Evolutionary conservation across 257 asterid species (phyloP).

Genomic region (Ligustrum vulgare): DNA sequence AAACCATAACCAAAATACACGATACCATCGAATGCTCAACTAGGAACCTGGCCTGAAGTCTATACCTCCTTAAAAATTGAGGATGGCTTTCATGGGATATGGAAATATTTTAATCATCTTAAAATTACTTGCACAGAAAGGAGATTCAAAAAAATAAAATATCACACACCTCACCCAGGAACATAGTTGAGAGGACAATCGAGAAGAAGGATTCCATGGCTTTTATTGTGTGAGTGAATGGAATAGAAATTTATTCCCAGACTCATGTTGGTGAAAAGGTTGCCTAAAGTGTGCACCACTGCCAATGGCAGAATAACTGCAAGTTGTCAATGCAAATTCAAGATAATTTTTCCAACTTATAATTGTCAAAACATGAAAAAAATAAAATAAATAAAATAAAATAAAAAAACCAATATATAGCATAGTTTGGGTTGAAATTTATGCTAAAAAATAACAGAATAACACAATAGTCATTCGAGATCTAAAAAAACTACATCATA

Average conservation of each 20-base stretch:
- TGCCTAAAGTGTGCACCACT: slow-evolving; percentile 79
- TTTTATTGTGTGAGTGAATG: too few relatives aligned
- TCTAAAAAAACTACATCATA: too few relatives aligned
- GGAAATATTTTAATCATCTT: too few relatives aligned
- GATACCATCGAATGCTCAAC: neutral
- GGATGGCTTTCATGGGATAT: too few relatives aligned
- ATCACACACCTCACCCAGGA: slow-evolving; percentile 93
- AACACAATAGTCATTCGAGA: too few relatives aligned
- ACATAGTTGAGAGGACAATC: slow-evolving; percentile 90
- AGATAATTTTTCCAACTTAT: slow-evolving; percentile 1
- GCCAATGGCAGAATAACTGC: slow-evolving; percentile 86
- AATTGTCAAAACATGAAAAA: slow-evolving; percentile 21
- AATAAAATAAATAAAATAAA: too few relatives aligned
- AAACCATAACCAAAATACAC: neutral
- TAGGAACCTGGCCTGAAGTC: neutral
- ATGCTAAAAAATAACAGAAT: too few relatives aligned
- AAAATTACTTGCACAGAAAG: too few relatives aligned
- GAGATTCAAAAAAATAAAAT: too few relatives aligned
- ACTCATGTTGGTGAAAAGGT: slow-evolving; percentile 96
- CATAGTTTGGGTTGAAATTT: too few relatives aligned
- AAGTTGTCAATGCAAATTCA: slow-evolving; percentile 52
- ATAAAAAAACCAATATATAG: too few relatives aligned
- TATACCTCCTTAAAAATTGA: too few relatives aligned
- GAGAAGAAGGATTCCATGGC: slow-evolving; percentile 98
- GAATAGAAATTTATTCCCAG: slow-evolving; percentile 95